phyloP scores from a whole-genome alignment of 306 rosid genomes.

The Vigna radiata region DNA sequence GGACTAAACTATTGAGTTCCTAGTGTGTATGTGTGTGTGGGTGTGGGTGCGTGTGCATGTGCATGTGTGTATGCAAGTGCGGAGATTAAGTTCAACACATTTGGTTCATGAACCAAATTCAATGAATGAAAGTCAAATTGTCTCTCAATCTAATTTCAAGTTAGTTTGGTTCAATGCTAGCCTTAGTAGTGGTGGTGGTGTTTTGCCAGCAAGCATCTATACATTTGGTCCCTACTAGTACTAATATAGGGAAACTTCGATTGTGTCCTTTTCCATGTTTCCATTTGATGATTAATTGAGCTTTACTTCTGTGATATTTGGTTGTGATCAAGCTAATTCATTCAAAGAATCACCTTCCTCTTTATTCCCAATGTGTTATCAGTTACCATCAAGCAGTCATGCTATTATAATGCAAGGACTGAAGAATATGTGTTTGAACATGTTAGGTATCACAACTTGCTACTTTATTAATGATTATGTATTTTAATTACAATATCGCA shows the following conservation, averaged over 20 bases:
- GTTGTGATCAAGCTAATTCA: slow-evolving; percentile 25
- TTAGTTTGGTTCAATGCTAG: too few species aligned
- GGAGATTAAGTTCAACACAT: too few species aligned
- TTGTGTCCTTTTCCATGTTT: not conserved
- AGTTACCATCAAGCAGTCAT: slow-evolving; percentile 10
- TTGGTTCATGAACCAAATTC: too few species aligned
- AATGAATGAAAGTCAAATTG: too few species aligned
- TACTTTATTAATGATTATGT: not conserved
- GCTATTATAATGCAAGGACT: slow-evolving; percentile 20
- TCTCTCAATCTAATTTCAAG: too few species aligned
- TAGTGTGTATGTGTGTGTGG: too few species aligned
- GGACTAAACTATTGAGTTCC: not conserved
- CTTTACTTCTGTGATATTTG: slow-evolving; percentile 26
- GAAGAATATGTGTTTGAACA: slow-evolving; percentile 15
- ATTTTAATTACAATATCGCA: slow-evolving; percentile 52
- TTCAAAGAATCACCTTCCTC: not conserved
- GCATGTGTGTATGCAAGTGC: too few species aligned
- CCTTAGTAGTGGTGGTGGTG: not conserved
- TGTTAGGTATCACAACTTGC: slow-evolving; percentile 7
- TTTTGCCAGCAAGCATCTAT: slow-evolving; percentile 6
- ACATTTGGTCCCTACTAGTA: not conserved
- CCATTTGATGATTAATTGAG: not conserved
- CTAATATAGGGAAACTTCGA: not conserved
- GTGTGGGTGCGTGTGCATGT: too few species aligned
- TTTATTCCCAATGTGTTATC: slow-evolving; percentile 2